A percentile compares a stretch with the other conserved stretches of the same genome.
Conservation (phyloP, 306 rosid genomes). For the Vicia sativa region DNA sequence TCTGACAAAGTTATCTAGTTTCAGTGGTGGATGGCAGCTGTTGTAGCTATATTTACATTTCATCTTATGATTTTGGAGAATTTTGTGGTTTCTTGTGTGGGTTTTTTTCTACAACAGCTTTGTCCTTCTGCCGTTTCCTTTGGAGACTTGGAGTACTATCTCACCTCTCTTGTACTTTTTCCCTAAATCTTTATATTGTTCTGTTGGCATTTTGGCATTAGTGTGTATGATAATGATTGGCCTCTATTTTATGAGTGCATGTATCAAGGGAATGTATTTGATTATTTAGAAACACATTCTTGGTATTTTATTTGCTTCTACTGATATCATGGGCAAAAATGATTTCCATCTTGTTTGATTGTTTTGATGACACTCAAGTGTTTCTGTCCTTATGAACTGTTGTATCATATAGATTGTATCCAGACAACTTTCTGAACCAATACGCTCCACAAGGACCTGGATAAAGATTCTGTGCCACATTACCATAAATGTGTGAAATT, state of each 20-base stretch:
- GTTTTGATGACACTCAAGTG: constrained; percentile 36
- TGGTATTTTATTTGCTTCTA: neutral
- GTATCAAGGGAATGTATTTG: constrained; percentile 7
- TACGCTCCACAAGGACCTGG: constrained; percentile 99
- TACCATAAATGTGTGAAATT: constrained; percentile 91
- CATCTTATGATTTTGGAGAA: constrained; percentile 18
- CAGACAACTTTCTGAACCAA: constrained; percentile 84
- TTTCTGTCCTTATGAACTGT: constrained; percentile 35
- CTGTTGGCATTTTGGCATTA: neutral
- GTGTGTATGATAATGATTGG: constrained; percentile 6
- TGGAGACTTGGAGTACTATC: neutral
- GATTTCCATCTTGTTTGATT: constrained; percentile 30
- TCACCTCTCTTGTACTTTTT: neutral
- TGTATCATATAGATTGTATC: constrained; percentile 81
- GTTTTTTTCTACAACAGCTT: neutral
- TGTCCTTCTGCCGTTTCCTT: constrained; percentile 5
- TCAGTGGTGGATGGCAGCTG: constrained; percentile 3
- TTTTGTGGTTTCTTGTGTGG: constrained; percentile 11
- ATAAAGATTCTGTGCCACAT: constrained; percentile 88
- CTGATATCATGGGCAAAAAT: neutral
- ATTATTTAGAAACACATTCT: neutral
- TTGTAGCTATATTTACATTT: constrained; percentile 15
- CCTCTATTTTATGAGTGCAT: constrained; percentile 8
- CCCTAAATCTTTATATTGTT: neutral
- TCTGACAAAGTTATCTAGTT: constrained; percentile 8